phyloP scores from a whole-genome alignment of 306 rosid genomes.

The Elaeagnus macrophylla region DNA sequence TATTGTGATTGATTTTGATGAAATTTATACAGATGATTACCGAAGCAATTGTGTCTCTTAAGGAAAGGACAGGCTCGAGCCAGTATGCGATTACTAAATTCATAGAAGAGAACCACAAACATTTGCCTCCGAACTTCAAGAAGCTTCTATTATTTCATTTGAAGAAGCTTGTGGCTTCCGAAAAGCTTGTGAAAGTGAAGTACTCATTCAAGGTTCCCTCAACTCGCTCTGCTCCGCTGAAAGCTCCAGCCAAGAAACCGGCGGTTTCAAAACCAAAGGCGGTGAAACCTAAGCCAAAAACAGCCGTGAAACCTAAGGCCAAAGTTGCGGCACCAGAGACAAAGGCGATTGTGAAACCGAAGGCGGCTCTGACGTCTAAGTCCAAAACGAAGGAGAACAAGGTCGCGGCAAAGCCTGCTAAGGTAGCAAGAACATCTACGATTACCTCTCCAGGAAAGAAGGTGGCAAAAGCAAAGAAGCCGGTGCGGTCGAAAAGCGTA shows the following conservation, averaged over 20 bases:
- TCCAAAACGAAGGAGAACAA: conserved; percentile 10
- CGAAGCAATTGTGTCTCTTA: conserved; percentile 31
- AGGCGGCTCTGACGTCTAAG: conserved; percentile 3
- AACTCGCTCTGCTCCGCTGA: conserved; percentile 1
- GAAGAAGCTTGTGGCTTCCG: conserved; percentile 61
- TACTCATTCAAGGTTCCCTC: conserved; percentile 61
- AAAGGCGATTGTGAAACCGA: conserved; percentile 18
- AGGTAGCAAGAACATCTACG: conserved; percentile 38
- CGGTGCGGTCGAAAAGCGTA: conserved; percentile 12
- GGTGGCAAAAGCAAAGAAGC: conserved; percentile 29
- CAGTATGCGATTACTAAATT: conserved; percentile 41
- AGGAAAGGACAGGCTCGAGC: conserved; percentile 40
- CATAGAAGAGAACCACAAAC: conserved; percentile 44
- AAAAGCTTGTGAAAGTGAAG: conserved; percentile 67
- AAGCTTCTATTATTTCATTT: conserved; percentile 52
- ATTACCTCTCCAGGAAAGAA: conserved; percentile 43
- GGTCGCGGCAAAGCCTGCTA: conserved; percentile 13
- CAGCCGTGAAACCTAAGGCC: conserved; percentile 20
- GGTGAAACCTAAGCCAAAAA: conserved; percentile 12
- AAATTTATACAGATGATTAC: conserved; percentile 27
- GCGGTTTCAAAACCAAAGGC: conserved; percentile 11
- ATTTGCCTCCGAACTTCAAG: conserved; percentile 40
- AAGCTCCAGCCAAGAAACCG: conserved; percentile 18
- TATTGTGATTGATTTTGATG: neutral
- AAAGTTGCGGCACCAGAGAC: conserved; percentile 11